Evolutionary conservation across 345 rosid species (phyloP).

Genomic region (Populus ilicifolia): DNA sequence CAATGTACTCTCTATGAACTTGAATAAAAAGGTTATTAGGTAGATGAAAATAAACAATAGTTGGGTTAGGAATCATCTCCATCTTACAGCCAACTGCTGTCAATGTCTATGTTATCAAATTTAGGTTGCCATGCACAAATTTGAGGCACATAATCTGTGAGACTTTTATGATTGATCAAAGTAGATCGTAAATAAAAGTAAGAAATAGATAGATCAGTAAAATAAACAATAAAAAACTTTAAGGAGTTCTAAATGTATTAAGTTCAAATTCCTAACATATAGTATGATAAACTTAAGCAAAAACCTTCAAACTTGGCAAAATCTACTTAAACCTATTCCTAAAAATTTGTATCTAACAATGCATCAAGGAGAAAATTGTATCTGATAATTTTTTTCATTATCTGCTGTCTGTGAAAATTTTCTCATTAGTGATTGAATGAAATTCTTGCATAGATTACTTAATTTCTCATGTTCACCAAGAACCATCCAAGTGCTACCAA

Average conservation of each 20-base stretch:
- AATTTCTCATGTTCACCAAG: background rate
- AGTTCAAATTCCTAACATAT: background rate
- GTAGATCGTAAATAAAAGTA: background rate
- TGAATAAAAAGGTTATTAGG: conserved; percentile 68
- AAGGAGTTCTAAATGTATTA: background rate
- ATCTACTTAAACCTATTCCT: background rate
- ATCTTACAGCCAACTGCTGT: conserved; percentile 83
- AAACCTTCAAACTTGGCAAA: background rate
- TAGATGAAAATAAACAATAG: conserved; percentile 92
- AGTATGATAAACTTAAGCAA: background rate
- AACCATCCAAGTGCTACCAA: background rate
- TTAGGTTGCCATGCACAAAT: conserved; percentile 76
- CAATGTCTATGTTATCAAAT: conserved; percentile 83
- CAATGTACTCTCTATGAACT: conserved; percentile 67
- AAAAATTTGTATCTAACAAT: background rate
- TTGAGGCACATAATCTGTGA: conserved; percentile 10
- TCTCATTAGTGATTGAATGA: background rate
- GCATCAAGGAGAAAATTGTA: too few relatives aligned
- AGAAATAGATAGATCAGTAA: background rate
- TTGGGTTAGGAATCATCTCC: conserved; percentile 94
- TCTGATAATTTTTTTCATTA: too few relatives aligned
- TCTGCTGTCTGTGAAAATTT: background rate
- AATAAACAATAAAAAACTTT: background rate
- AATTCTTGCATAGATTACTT: too few relatives aligned
- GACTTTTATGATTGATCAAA: background rate